Evolutionary conservation across 2,329 filamentous ascomycete species (phyloP).

Genomic region (Phialocephala sp.): DNA sequence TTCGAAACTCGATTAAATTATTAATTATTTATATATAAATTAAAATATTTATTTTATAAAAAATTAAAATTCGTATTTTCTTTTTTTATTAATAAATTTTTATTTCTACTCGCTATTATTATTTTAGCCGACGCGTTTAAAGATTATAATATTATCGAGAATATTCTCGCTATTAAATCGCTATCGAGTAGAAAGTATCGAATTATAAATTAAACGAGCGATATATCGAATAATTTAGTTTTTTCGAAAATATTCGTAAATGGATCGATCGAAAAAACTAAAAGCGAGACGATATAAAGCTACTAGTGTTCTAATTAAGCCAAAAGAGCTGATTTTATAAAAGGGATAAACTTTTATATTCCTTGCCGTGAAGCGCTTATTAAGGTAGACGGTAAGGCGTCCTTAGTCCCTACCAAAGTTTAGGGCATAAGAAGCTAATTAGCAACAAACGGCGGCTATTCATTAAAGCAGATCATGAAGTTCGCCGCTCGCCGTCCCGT

Average conservation of each 20-base stretch:
- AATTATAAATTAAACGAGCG: slow-evolving; percentile 23
- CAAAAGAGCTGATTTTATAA: slow-evolving; percentile 25
- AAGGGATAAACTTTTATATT: slow-evolving; percentile 22
- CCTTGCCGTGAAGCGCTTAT: slow-evolving; percentile 24
- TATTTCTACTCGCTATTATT: slow-evolving; percentile 29
- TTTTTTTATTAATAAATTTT: slow-evolving; percentile 24
- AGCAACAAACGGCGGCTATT: slow-evolving; percentile 26
- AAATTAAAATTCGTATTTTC: slow-evolving; percentile 21
- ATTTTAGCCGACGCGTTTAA: slow-evolving; percentile 22
- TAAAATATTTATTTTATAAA: slow-evolving; percentile 29
- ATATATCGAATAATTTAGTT: slow-evolving; percentile 17
- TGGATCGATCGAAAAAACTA: slow-evolving; percentile 25
- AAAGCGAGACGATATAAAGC: slow-evolving; percentile 25
- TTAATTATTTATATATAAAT: slow-evolving; percentile 24
- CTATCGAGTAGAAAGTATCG: slow-evolving; percentile 20
- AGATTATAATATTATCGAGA: slow-evolving; percentile 22
- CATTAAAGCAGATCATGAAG: slow-evolving; percentile 27
- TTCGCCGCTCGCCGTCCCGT: slow-evolving; percentile 17
- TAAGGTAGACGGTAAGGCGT: slow-evolving; percentile 25
- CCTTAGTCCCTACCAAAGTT: slow-evolving; percentile 24
- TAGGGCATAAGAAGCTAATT: slow-evolving; percentile 24
- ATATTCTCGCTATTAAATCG: slow-evolving; percentile 22
- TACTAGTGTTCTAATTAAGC: slow-evolving; percentile 25
- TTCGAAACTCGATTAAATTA: slow-evolving; percentile 19
- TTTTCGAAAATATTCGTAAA: slow-evolving; percentile 24